Base-by-base conservation (phyloP, 306 rosid species). In the Prunus mira region DNA sequence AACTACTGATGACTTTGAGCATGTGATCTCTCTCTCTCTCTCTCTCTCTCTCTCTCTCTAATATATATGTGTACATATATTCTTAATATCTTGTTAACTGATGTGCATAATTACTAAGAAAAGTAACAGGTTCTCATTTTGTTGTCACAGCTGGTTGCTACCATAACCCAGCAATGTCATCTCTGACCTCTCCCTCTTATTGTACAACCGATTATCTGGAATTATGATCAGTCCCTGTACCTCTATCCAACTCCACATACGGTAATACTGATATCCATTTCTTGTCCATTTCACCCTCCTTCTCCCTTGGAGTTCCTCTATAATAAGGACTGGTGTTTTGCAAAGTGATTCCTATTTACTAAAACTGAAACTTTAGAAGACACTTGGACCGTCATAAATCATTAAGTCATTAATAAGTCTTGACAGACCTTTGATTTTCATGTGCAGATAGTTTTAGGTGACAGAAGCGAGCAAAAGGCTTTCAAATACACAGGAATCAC, bases 141-240 rank as follows among this genome's bases (percentile, higher is more conserved):
- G 76, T 71, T 74, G 30, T 84, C 83, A 86, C 97, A 95, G 98
- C 93, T 92, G 83, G 96, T 95, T 70, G 98, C 98, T 57, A 92
- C 98, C 82, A 90, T 95, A 81, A 84, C 95, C 72, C 97, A 95
- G 78, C 97, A 95, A 87, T 90, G 97, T 79, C 98, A 95, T 91
- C 98, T 92, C 66, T 92, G 97, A 66, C 97, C 98, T 30, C 93
- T 92, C 46, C 93, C 98, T 74, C 87, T 92, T 68, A 75, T 73
- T 43, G 90, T 86, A 41, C 96, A 92, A 84, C 97, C 96, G 47
- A 89, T 95, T 75, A 82, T 92, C 75, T 95, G 98, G 98, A 95
- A 92, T 76, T 92, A 89, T 43, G 97, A 95, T 76, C 97, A 95
- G 69, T 72, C 84, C 64, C 97, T 95, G 32, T 77, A 90, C 87